These are phyloP conservation scores for Vanderwaltozyma yarrowii DNA, from an alignment of 805 yeast species.

Conservation along the genomic window DNA sequence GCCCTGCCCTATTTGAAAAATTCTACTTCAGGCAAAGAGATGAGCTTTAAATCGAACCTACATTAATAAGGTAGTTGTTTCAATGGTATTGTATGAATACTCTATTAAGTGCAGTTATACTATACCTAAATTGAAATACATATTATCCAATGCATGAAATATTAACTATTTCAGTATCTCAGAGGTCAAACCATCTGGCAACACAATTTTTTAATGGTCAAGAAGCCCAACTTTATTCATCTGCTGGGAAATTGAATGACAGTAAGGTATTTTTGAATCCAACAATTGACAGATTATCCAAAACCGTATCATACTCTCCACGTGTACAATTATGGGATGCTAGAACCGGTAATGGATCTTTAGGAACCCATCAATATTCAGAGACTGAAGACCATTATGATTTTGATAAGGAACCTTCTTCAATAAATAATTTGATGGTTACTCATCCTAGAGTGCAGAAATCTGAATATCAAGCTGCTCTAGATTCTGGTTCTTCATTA, in stretches of 20 bases:
- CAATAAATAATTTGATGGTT: constrained; percentile 15
- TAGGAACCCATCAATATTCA: constrained; percentile 44
- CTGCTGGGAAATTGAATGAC: constrained; percentile 1
- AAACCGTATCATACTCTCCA: constrained; percentile 62
- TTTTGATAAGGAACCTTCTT: constrained; percentile 5
- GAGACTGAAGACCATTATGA: constrained; percentile 18
- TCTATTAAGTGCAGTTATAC: too few relatives aligned
- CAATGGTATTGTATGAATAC: too few relatives aligned
- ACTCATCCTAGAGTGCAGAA: constrained; percentile 33
- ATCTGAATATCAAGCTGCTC: constrained; percentile 51
- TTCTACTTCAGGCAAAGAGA: too few relatives aligned
- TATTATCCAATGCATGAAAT: constrained; percentile 72
- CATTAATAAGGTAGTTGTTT: background rate
- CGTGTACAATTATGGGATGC: constrained; percentile 76
- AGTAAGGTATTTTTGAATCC: constrained; percentile 35
- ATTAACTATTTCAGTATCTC: constrained; percentile 63
- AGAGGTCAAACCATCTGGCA: constrained; percentile 59
- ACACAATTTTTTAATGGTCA: constrained; percentile 78
- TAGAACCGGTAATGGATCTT: constrained; percentile 63
- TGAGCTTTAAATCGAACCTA: too few relatives aligned
- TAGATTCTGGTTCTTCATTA: constrained; percentile 39
- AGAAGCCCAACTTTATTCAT: constrained; percentile 48
- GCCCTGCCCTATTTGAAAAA: too few relatives aligned
- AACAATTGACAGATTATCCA: constrained; percentile 30
- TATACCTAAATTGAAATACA: too few relatives aligned